These are phyloP conservation scores for Leptoxyphium fumago DNA, from an alignment of 2,329 filamentous ascomycete genomes.

Conservation along the genomic window DNA sequence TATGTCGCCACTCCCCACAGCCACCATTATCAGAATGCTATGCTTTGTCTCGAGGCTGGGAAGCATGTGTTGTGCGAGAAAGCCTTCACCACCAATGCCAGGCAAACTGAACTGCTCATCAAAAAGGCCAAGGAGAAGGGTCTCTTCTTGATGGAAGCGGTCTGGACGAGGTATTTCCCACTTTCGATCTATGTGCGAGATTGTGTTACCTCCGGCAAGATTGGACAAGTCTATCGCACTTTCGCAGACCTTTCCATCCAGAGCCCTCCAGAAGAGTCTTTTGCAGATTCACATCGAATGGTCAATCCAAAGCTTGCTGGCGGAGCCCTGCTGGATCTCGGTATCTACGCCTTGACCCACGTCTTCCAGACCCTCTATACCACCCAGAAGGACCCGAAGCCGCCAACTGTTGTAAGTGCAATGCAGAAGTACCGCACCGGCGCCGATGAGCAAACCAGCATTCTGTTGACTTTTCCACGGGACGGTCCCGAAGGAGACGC, in stretches of 20 bases:
- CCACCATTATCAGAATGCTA: slow-evolving; percentile 82
- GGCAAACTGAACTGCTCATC: slow-evolving; percentile 58
- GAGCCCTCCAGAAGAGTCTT: slow-evolving; percentile 44
- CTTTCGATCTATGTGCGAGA: slow-evolving; percentile 62
- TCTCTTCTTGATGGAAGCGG: slow-evolving; percentile 59
- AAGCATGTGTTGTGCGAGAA: slow-evolving; percentile 90
- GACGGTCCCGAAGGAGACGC: slow-evolving; percentile 37
- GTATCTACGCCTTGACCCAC: slow-evolving; percentile 83
- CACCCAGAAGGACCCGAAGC: slow-evolving; percentile 51
- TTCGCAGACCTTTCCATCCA: slow-evolving; percentile 45
- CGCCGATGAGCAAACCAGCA: slow-evolving; percentile 62
- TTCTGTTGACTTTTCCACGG: slow-evolving; percentile 61
- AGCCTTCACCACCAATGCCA: slow-evolving; percentile 70
- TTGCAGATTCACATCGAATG: slow-evolving; percentile 55
- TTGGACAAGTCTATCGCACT: slow-evolving; percentile 43
- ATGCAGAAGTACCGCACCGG: slow-evolving; percentile 62
- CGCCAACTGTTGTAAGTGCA: slow-evolving; percentile 51
- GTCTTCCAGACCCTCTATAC: slow-evolving; percentile 82
- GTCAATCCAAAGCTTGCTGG: slow-evolving; percentile 72
- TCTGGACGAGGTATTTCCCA: slow-evolving; percentile 84
- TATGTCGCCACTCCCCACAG: slow-evolving; percentile 86
- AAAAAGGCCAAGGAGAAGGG: slow-evolving; percentile 59
- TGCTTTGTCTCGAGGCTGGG: slow-evolving; percentile 68
- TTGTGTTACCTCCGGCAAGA: slow-evolving; percentile 39
- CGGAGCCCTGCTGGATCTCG: slow-evolving; percentile 68